Evolutionary conservation across 331 rosid species (phyloP).

Genomic region (Spiraea crenata): DNA sequence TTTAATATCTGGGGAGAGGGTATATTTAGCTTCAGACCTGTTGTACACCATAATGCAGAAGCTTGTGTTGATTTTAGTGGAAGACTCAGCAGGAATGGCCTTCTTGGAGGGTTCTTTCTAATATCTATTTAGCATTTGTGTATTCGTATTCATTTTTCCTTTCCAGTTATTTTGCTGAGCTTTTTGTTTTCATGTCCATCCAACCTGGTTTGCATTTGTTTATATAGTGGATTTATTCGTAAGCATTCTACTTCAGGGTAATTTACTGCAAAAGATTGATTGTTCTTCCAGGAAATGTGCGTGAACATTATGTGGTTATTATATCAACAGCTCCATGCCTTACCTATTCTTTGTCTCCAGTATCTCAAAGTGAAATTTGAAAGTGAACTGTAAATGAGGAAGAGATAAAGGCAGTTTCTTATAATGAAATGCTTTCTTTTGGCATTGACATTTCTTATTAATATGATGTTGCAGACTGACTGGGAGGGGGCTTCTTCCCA

Average conservation of each 20-base stretch:
- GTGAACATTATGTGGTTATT: not conserved
- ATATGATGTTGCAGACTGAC: slow-evolving; percentile 64
- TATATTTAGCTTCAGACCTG: slow-evolving; percentile 6
- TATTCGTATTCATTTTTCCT: not conserved
- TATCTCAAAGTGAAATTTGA: not conserved
- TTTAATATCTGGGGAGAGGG: not conserved
- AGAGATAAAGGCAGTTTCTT: not conserved
- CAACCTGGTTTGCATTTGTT: slow-evolving; percentile 1
- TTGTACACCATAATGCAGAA: slow-evolving; percentile 15
- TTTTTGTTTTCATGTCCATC: not conserved
- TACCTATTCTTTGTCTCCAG: not conserved
- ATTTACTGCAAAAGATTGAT: not conserved
- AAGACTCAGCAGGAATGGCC: slow-evolving; percentile 10
- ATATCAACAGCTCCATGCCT: not conserved
- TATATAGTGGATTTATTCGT: not conserved
- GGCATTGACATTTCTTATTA: not conserved
- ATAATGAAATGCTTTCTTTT: not conserved
- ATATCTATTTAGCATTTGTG: not conserved
- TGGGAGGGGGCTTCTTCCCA: slow-evolving; percentile 95
- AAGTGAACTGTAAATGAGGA: not conserved
- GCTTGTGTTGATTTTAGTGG: slow-evolving; percentile 18
- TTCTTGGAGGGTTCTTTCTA: slow-evolving; percentile 12
- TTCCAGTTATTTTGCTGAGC: no score
- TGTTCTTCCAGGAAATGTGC: not conserved
- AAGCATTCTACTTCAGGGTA: not conserved